Conservation (phyloP, 768 basidiomycete genomes). For the Pholiota molesta region DNA sequence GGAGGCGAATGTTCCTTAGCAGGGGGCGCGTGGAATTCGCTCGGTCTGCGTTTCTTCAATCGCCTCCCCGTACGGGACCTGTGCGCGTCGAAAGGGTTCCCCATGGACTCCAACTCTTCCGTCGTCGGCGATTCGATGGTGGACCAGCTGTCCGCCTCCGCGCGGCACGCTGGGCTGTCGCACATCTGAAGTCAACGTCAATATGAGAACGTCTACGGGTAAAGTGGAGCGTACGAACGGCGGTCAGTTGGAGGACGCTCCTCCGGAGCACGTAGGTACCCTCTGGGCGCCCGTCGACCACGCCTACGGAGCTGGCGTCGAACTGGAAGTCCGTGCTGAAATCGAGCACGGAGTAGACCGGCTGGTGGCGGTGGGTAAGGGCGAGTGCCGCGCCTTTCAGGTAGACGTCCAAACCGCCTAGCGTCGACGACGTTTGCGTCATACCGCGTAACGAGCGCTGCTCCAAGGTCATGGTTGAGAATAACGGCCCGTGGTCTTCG, state of each 20-base stretch:
- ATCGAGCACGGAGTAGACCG: conserved; percentile 32
- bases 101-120: conserved; percentile 1
- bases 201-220: background rate
- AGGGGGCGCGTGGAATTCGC: background rate
- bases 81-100: background rate
- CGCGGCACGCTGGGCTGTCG: no score
- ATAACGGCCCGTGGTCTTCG: conserved; percentile 1
- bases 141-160: conserved; percentile 2
- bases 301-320: background rate
- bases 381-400: conserved; percentile 32
- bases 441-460: conserved; percentile 13
- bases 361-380: conserved; percentile 28
- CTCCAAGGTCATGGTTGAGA: conserved; percentile 1
- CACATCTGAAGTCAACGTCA: background rate
- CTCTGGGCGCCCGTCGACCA: background rate
- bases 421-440: conserved; percentile 40
- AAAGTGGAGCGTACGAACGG: background rate
- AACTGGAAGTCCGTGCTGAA: conserved; percentile 15
- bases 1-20: background rate
- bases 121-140: conserved; percentile 11
- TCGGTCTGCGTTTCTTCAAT: conserved; percentile 3
- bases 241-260: background rate
- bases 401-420: conserved; percentile 41
- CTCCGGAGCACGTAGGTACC: background rate
- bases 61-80: background rate